Percentiles rank a stretch among this genome's conserved stretches.
Conservation (phyloP, 2,329 filamentous ascomycete species). For the Ceratocystis colombiana region DNA sequence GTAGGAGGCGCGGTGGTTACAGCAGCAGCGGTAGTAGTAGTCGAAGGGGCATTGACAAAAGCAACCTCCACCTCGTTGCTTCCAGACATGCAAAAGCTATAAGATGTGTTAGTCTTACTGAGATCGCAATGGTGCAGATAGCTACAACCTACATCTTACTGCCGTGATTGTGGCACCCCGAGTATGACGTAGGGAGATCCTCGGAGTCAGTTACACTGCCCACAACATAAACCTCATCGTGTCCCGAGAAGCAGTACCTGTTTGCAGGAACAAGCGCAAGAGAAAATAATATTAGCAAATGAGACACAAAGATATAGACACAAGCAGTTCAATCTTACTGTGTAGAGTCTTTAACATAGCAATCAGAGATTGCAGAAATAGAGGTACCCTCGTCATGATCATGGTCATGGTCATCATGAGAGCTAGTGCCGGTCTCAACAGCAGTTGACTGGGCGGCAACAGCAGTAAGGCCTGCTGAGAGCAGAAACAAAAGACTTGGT, state of each 20-base stretch:
- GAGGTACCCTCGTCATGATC: not conserved
- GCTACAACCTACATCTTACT: slow-evolving; percentile 41
- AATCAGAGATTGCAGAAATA: slow-evolving; percentile 19
- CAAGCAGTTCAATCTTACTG: slow-evolving; percentile 11
- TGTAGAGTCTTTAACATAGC: slow-evolving; percentile 20
- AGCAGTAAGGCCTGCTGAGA: not conserved
- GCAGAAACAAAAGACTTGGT: not conserved
- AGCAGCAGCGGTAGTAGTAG: slow-evolving; percentile 25
- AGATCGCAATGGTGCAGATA: slow-evolving; percentile 26
- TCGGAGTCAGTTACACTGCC: slow-evolving; percentile 44
- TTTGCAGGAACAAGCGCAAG: not conserved
- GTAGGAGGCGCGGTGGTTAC: slow-evolving; percentile 19
- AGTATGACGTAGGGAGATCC: slow-evolving; percentile 50
- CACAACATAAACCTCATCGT: slow-evolving; percentile 37
- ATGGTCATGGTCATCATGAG: not conserved
- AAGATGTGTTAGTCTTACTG: not conserved
- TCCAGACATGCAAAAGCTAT: slow-evolving; percentile 34
- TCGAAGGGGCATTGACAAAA: slow-evolving; percentile 25
- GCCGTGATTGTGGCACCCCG: slow-evolving; percentile 54
- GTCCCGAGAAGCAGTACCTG: slow-evolving; percentile 39
- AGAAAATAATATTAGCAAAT: not conserved
- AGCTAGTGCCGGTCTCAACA: not conserved
- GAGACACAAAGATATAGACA: not conserved
- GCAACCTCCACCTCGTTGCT: slow-evolving; percentile 37
- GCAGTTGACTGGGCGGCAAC: not conserved